Conservation (phyloP, 192 early-diverging fungal genomes). For the Paraglomus occultum region DNA sequence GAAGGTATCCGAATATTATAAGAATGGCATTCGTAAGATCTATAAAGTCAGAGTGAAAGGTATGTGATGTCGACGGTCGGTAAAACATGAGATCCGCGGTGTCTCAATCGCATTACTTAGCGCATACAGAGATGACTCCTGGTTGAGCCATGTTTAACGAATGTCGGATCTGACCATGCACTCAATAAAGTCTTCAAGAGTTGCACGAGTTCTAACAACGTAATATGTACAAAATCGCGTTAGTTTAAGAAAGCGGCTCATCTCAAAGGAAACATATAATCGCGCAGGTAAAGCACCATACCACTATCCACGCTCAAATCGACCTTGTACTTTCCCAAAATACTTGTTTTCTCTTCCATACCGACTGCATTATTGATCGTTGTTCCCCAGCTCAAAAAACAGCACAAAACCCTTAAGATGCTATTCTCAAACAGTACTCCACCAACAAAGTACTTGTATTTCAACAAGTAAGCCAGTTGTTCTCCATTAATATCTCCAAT, state of each 20-base stretch:
- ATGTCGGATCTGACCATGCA: conserved; percentile 27
- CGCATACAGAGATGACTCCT: conserved; percentile 18
- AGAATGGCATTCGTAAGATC: conserved; percentile 28
- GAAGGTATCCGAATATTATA: conserved; percentile 29
- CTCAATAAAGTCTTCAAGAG: conserved; percentile 10
- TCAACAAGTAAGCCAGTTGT: conserved; percentile 7
- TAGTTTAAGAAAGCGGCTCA: too few species aligned
- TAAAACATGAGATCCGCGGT: too few species aligned
- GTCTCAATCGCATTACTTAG: too few species aligned
- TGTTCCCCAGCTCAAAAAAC: conserved; percentile 20
- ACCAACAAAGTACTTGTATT: conserved; percentile 27
- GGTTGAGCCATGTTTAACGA: conserved; percentile 23
- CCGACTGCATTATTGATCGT: too few species aligned
- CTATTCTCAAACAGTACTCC: conserved; percentile 16
- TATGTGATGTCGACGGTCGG: too few species aligned
- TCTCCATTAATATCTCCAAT: conserved; percentile 12
- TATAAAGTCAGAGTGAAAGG: not conserved
- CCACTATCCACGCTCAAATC: too few species aligned
- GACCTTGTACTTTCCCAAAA: too few species aligned
- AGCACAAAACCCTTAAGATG: conserved; percentile 21
- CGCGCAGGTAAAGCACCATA: too few species aligned
- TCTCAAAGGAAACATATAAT: too few species aligned
- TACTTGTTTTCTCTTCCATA: too few species aligned
- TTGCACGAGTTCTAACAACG: conserved; percentile 7
- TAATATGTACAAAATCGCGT: too few species aligned